Evolutionary conservation across 371 early-diverging fungal species (phyloP).

Genomic region (Actinomucor elegans): DNA sequence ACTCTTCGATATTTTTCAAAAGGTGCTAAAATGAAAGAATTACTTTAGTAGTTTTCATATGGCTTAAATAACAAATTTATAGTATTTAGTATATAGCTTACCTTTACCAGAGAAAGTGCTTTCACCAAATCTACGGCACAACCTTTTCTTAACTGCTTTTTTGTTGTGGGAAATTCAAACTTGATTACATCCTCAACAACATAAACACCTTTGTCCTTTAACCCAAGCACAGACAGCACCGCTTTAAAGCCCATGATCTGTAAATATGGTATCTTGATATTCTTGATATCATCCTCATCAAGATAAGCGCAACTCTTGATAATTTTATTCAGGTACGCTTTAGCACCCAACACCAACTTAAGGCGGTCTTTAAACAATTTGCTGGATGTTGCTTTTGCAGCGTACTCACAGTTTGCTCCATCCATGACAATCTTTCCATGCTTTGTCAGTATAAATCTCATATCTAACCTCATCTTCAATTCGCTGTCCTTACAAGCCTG

Average conservation of each 20-base stretch:
- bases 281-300: not conserved
- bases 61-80: too few species aligned
- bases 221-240: not conserved
- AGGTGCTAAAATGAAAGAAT: too few species aligned
- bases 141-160: not conserved
- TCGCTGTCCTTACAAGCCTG: not conserved
- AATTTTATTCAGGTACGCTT: not conserved
- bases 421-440: not conserved
- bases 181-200: not conserved
- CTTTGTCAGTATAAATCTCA: not conserved
- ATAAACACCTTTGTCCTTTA: constrained; percentile 1
- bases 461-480: not conserved
- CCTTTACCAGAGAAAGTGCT: not conserved
- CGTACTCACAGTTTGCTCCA: not conserved
- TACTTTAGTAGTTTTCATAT: too few species aligned
- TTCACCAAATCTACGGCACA: not conserved
- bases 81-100: too few species aligned
- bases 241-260: constrained; percentile 4
- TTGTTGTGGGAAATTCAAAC: not conserved
- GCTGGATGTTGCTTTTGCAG: not conserved
- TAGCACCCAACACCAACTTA: not conserved
- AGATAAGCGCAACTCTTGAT: not conserved
- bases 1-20: too few species aligned
- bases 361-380: not conserved
- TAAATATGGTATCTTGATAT: not conserved